Conservation (phyloP, 2,329 filamentous ascomycete genomes). For the Tolypocladium pustulatum region DNA sequence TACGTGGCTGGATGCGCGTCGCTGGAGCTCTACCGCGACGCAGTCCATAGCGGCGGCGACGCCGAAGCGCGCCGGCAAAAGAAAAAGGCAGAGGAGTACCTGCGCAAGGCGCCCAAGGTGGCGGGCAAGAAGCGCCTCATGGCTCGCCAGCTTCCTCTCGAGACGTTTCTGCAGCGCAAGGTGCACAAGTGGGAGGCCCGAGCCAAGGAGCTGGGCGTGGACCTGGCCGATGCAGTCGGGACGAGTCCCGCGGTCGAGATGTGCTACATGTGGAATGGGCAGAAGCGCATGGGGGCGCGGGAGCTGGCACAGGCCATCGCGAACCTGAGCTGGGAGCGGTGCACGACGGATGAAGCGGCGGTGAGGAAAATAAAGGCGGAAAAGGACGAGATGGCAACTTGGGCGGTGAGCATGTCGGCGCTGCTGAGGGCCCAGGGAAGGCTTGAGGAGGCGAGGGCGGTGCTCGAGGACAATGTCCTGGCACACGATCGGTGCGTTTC, state of each 20-base stretch:
- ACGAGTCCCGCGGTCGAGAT: slow-evolving; percentile 79
- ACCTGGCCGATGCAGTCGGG: slow-evolving; percentile 71
- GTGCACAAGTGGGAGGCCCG: slow-evolving; percentile 79
- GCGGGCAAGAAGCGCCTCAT: slow-evolving; percentile 85
- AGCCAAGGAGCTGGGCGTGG: slow-evolving; percentile 53
- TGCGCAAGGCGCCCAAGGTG: slow-evolving; percentile 61
- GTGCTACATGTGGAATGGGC: slow-evolving; percentile 88
- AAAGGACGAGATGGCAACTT: slow-evolving; percentile 52
- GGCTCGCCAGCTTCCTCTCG: slow-evolving; percentile 81
- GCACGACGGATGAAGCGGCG: slow-evolving; percentile 33
- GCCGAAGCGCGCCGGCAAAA: slow-evolving; percentile 46
- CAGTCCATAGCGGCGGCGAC: slow-evolving; percentile 24
- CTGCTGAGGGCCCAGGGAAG: slow-evolving; percentile 53
- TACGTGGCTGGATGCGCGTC: slow-evolving; percentile 75
- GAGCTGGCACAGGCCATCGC: slow-evolving; percentile 55
- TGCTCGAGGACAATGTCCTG: slow-evolving; percentile 56
- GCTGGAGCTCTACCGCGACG: slow-evolving; percentile 69
- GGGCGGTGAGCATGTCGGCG: slow-evolving; percentile 55
- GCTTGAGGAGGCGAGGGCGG: slow-evolving; percentile 51
- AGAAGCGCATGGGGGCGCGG: slow-evolving; percentile 61
- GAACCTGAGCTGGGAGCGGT: slow-evolving; percentile 56
- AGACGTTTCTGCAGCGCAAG: slow-evolving; percentile 75
- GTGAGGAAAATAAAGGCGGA: slow-evolving; percentile 37
- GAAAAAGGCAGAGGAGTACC: slow-evolving; percentile 53
- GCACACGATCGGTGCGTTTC: slow-evolving; percentile 46